Percentiles rank a stretch among this genome's conserved stretches.
phyloP scores from a whole-genome alignment of 2,329 filamentous ascomycete genomes.

The Epichloe sp. region DNA sequence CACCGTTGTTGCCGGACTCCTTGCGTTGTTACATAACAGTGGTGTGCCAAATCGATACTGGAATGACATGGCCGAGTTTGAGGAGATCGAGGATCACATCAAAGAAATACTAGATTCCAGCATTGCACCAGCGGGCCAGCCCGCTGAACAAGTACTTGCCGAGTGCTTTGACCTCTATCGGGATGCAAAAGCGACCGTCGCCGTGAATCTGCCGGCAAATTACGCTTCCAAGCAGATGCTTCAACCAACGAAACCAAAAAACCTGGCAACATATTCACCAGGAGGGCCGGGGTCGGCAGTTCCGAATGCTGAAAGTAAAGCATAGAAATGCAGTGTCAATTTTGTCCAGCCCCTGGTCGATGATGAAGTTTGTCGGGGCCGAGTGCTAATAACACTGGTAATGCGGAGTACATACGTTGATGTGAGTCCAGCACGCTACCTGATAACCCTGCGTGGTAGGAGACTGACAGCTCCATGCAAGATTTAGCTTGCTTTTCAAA shows the following conservation, averaged over 20 bases:
- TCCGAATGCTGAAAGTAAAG: not conserved
- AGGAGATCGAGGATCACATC: constrained; percentile 35
- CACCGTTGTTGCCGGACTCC: constrained; percentile 35
- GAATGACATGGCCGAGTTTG: constrained; percentile 35
- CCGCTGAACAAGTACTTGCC: constrained; percentile 32
- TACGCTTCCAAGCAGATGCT: constrained; percentile 19
- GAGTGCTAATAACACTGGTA: no score
- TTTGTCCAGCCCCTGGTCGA: no score
- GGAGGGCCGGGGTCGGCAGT: not conserved
- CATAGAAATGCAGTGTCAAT: not conserved
- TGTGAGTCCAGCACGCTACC: not conserved
- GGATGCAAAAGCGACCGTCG: constrained; percentile 32
- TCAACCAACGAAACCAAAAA: constrained; percentile 5
- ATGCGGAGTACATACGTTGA: not conserved
- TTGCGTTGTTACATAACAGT: constrained; percentile 40
- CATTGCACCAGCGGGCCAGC: constrained; percentile 28
- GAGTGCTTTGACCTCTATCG: constrained; percentile 34
- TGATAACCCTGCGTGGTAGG: not conserved
- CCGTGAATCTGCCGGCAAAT: constrained; percentile 31
- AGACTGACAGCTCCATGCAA: not conserved
- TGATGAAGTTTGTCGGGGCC: no score
- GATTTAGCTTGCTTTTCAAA: no score
- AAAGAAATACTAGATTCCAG: constrained; percentile 35
- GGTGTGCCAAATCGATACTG: constrained; percentile 39
- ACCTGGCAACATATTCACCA: no score